Evolutionary conservation across 2,329 filamentous ascomycete genomes (phyloP).

Genomic region (Claviceps quebecensis): DNA sequence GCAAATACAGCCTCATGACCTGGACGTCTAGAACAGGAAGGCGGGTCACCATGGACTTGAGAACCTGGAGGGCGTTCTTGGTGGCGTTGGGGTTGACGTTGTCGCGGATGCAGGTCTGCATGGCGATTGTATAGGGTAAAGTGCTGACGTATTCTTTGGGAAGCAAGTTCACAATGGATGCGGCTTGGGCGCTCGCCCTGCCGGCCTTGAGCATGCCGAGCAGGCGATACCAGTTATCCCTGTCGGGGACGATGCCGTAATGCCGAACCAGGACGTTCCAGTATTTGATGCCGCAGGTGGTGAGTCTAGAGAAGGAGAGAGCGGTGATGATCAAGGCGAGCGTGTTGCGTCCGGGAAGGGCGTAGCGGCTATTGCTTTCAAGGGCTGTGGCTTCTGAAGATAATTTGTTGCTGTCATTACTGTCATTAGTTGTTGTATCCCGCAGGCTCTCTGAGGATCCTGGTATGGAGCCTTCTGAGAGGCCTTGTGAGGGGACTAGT

Average conservation of each 20-base stretch:
- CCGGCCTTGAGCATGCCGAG: slow-evolving; percentile 52
- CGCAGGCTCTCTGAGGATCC: too few species aligned
- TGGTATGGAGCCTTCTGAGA: not conserved
- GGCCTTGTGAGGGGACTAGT: not conserved
- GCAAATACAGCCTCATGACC: slow-evolving; percentile 41
- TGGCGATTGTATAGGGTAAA: slow-evolving; percentile 55
- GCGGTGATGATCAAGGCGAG: slow-evolving; percentile 58
- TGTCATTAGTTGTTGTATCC: not conserved
- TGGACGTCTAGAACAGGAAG: slow-evolving; percentile 32
- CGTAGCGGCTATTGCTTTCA: slow-evolving; percentile 17
- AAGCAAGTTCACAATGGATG: slow-evolving; percentile 43
- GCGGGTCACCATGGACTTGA: slow-evolving; percentile 44
- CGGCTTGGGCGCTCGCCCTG: slow-evolving; percentile 48
- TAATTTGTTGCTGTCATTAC: not conserved
- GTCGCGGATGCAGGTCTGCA: slow-evolving; percentile 62
- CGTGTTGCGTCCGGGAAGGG: slow-evolving; percentile 37
- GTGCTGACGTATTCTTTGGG: slow-evolving; percentile 28
- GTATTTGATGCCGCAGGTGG: slow-evolving; percentile 54
- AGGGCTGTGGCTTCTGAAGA: slow-evolving; percentile 1
- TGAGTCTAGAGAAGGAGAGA: slow-evolving; percentile 44
- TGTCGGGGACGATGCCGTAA: slow-evolving; percentile 55
- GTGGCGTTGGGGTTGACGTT: slow-evolving; percentile 61
- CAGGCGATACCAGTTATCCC: slow-evolving; percentile 53
- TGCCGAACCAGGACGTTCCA: slow-evolving; percentile 58
- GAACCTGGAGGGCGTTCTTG: slow-evolving; percentile 46